These are phyloP conservation scores for Nicotiana undulata DNA, from an alignment of 257 asterid species.

Conservation along the genomic window DNA sequence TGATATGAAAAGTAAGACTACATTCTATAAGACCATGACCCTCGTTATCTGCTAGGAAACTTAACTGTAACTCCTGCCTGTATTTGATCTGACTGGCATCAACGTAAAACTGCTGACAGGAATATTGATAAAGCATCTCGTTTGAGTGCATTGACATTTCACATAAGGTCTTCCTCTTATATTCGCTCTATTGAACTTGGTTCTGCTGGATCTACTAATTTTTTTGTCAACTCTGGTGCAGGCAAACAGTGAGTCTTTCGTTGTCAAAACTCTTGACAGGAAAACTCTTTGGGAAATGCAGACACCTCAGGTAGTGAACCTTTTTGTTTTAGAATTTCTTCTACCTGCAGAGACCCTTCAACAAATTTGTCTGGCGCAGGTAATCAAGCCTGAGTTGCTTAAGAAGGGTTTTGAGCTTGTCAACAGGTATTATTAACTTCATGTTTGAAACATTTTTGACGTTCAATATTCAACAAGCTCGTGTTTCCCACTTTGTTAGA, in stretches of 20 bases:
- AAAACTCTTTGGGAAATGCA: constrained; percentile 99
- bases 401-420: constrained; percentile 89
- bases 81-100: background rate
- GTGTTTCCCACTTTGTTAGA: background rate
- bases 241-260: constrained; percentile 82
- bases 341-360: background rate
- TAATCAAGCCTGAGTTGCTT: constrained; percentile 80
- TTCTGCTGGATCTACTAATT: background rate
- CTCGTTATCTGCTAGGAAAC: background rate
- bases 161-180: background rate
- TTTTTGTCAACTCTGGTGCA: constrained; percentile 17
- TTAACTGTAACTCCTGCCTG: background rate
- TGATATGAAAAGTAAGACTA: background rate
- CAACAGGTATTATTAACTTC: constrained; percentile 40
- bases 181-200: background rate
- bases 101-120: background rate
- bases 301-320: constrained; percentile 77
- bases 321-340: background rate
- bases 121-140: background rate
- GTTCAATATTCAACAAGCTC: background rate
- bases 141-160: background rate
- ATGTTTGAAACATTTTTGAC: background rate
- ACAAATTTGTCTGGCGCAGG: constrained; percentile 34
- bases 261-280: constrained; percentile 80
- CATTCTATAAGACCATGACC: background rate